Base-by-base conservation (phyloP, 2,329 filamentous ascomycete species). In the Pseudocercospora pini-densiflorae region DNA sequence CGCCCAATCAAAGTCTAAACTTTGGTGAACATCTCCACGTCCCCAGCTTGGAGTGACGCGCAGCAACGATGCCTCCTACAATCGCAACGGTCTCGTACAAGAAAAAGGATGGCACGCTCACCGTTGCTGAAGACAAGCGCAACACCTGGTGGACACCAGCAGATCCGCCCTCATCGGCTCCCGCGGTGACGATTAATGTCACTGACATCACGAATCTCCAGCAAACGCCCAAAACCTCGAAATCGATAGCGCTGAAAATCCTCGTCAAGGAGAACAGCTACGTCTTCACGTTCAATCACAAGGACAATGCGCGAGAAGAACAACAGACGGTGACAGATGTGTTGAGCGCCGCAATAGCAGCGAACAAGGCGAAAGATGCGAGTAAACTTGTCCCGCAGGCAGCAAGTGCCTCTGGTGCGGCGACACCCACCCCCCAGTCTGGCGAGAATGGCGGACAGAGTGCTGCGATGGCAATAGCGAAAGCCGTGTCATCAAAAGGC, bases 231-330 rank as follows among this genome's bases (percentile, higher is more conserved):
- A 92, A 93, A 67, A 89, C 85, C n/a, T 89, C 88, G 40, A 84
- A 93, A 19, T 97, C 97, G 84, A 93, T 97, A 61, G 97, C 97
- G 86, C 86, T 98, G 66, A 97, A 95, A 79, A 90, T 99, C 63
- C 92, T 97, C 73, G 91, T 91, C 68, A 91, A 93, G 59, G 82
- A 92, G 19, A 86, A 89, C 54, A 87, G 89, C 62, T 92, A 96
- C 77, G 88, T 94, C 58, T 97, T 99, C 79, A 90, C 92, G 70
- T 98, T 99, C 81, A 96, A 93, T 65, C 93, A 93, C 2, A 36
- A 58, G 12, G 82, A 86, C 23, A 87, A 91, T 71, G 92, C 94
- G 54, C 89, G 94, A 70, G 83, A 87, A 33, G 93, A 99, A 80
- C 94, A 95, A 64, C 93, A 95, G 74, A 86, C 87, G 3, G 88